Percentiles rank a stretch among this genome's conserved stretches.
Evolutionary conservation across 2,329 filamentous ascomycete species (phyloP).

Genomic region (Aspergillus cejpii): DNA sequence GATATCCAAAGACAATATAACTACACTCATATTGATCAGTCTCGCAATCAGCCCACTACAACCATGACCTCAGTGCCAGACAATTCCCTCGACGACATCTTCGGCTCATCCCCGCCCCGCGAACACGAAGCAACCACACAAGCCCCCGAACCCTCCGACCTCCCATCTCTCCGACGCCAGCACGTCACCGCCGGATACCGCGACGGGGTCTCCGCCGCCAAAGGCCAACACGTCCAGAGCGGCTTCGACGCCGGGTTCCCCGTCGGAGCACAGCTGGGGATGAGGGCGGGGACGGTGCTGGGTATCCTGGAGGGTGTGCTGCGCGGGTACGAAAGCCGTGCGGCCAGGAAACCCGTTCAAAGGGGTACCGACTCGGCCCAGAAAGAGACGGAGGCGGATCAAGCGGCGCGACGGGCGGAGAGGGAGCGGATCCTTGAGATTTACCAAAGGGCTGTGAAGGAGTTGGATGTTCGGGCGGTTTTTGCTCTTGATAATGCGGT

Average conservation of each 20-base stretch:
- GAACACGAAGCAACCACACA: neutral
- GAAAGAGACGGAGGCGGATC: neutral
- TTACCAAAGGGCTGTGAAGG: constrained; percentile 46
- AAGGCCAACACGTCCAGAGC: constrained; percentile 67
- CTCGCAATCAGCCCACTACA: too few species aligned
- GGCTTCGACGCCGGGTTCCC: constrained; percentile 90
- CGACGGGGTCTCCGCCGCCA: constrained; percentile 72
- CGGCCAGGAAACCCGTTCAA: constrained; percentile 24
- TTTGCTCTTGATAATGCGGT: constrained; percentile 45
- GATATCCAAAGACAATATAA: too few species aligned
- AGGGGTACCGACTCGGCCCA: too few species aligned
- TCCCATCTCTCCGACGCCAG: constrained; percentile 65
- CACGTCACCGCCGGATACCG: constrained; percentile 85
- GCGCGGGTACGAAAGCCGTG: constrained; percentile 26
- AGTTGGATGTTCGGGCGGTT: constrained; percentile 56
- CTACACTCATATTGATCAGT: too few species aligned
- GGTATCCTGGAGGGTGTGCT: constrained; percentile 70
- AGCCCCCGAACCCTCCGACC: constrained; percentile 54
- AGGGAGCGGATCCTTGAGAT: constrained; percentile 30
- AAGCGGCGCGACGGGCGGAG: constrained; percentile 32
- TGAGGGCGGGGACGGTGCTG: constrained; percentile 65
- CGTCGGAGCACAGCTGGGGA: constrained; percentile 73
- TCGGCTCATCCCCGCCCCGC: constrained; percentile 35
- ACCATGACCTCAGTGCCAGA: constrained; percentile 7
- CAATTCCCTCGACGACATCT: constrained; percentile 38